These are phyloP conservation scores for Irpex rosettiformis DNA, from an alignment of 1,284 basidiomycete species.

Conservation along the genomic window DNA sequence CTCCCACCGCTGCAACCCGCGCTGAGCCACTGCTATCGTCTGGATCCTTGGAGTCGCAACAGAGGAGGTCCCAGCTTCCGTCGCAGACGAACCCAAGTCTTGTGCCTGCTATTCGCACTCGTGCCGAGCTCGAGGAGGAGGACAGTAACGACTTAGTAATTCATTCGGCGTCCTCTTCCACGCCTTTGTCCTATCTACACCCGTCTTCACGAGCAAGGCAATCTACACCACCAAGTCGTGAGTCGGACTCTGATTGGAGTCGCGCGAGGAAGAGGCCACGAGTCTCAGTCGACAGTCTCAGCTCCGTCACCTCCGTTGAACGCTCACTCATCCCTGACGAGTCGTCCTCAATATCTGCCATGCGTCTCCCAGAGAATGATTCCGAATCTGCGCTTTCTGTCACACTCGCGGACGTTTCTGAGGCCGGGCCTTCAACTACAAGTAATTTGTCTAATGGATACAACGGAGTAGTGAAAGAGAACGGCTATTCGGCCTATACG, in stretches of 20 bases:
- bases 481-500: slow-evolving; percentile 34
- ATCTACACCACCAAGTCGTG: slow-evolving; percentile 15
- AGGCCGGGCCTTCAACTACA: slow-evolving; percentile 51
- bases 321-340: slow-evolving; percentile 28
- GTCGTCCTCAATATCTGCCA: slow-evolving; percentile 28
- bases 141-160: slow-evolving; percentile 30
- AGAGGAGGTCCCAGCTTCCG: slow-evolving; percentile 24
- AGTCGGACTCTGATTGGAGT: slow-evolving; percentile 45
- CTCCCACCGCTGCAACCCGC: slow-evolving; percentile 34
- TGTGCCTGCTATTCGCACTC: slow-evolving; percentile 59
- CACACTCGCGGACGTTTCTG: slow-evolving; percentile 41
- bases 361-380: slow-evolving; percentile 58
- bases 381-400: slow-evolving; percentile 46
- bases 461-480: slow-evolving; percentile 41
- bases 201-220: slow-evolving; percentile 20
- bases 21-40: slow-evolving; percentile 35
- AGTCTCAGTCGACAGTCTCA: slow-evolving; percentile 36
- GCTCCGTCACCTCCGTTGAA: slow-evolving; percentile 29
- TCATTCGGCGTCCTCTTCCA: slow-evolving; percentile 20
- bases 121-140: slow-evolving; percentile 60
- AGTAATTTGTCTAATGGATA: slow-evolving; percentile 41
- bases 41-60: slow-evolving; percentile 24
- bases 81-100: slow-evolving; percentile 33
- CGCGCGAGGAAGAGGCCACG: slow-evolving; percentile 71
- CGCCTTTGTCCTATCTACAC: slow-evolving; percentile 25